Evolutionary conservation across 805 yeast genomes (phyloP).

Genomic region (Teunomyces funiuensis): DNA sequence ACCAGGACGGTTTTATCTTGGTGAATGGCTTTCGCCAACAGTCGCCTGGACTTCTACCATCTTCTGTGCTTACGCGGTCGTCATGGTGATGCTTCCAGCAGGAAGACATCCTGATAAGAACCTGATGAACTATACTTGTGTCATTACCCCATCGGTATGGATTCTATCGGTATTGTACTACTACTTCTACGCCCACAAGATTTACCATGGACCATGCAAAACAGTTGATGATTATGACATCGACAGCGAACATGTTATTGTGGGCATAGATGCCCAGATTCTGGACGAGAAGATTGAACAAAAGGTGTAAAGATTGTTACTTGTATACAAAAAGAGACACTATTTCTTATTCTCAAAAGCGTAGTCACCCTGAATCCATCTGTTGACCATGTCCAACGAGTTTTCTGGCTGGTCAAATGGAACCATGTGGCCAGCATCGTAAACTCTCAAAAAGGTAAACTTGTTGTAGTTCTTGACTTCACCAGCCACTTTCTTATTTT

Average conservation of each 20-base stretch:
- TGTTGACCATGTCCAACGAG: conserved; percentile 77
- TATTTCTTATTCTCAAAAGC: conserved; percentile 7
- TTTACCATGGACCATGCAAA: conserved; percentile 54
- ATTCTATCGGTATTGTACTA: conserved; percentile 52
- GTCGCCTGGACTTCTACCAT: conserved; percentile 28
- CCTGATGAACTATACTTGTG: conserved; percentile 70
- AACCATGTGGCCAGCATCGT: conserved; percentile 95
- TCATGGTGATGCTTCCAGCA: conserved; percentile 64
- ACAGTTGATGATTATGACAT: background rate
- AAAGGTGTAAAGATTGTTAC: background rate
- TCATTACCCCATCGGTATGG: conserved; percentile 65
- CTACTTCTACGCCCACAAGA: conserved; percentile 49
- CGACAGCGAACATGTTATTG: background rate
- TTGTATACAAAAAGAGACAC: background rate
- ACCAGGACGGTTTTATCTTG: conserved; percentile 70
- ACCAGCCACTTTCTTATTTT: conserved; percentile 47
- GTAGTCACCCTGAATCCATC: conserved; percentile 77
- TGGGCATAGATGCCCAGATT: conserved; percentile 1
- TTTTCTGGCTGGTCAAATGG: conserved; percentile 85
- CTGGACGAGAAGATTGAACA: background rate
- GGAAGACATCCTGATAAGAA: conserved; percentile 37
- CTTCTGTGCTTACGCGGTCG: conserved; percentile 54
- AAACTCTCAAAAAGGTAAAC: conserved; percentile 81
- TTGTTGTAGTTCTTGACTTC: conserved; percentile 69
- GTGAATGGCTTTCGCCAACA: conserved; percentile 27